Evolutionary conservation across 2,329 filamentous ascomycete species (phyloP), one percentile per base, ranked within the genome.

Genomic region (Helotiales sp.): DNA sequence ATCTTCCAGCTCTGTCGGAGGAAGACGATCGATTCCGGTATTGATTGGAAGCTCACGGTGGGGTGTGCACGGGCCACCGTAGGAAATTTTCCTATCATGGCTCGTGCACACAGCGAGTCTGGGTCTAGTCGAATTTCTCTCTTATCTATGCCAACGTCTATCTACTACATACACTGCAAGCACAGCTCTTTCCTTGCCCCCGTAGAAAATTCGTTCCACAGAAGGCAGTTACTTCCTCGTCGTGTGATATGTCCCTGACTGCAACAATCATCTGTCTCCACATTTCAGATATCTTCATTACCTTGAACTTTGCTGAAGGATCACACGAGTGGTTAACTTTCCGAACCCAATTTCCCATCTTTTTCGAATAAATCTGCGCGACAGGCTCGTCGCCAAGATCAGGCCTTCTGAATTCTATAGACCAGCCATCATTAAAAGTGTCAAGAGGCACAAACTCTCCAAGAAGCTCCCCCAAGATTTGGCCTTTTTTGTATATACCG

Each of bases 321-420:
- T 13, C 22, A 60, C 32, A 67, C n/a, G 30, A 67, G 54, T 67
- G 4, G 7, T 63, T 63, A 55, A 67, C 65, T 54, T 67, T 67
- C 24, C 61, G 45, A 10, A 67, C 47, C 61, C 17, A 63, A 37
- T 63, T 67, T 13, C 65, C 47, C 22, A 60, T 63, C 30, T 67
- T 55, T 63, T 34, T 32, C 5, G 40, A 17, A 32, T 67, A 63
- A n/a, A 67, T 63, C 52, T 67, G 17, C 50, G 64, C 54, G 24
- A 67, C 32, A 63, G 54, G 64, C 59, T 63, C 32, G 30, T 60
- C 52, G 28, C 63, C 22, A 32, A 63, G 52, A 67, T 67, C 60
- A 26, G 60, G 52, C 59, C 64, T 67, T 45, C n/a, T 63, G n/a
- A 67, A 60, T 26, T 67, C 60, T n/a, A 67, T 67, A 60, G 60